phyloP scores from a whole-genome alignment of 2,329 filamentous ascomycete species.

The Aspergillus tubingensis region DNA sequence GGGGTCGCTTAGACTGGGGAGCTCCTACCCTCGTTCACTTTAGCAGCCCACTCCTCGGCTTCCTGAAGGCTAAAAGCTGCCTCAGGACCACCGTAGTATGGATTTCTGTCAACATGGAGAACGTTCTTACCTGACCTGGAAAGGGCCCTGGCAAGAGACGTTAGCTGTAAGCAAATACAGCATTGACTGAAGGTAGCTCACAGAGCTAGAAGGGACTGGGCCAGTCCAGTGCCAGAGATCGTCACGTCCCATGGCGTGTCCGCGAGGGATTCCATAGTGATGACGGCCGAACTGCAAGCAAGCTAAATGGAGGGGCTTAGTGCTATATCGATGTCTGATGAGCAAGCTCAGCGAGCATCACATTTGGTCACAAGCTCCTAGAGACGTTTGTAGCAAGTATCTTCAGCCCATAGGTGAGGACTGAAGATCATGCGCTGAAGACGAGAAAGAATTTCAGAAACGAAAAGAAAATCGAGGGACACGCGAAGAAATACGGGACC shows the following conservation, averaged over 20 bases:
- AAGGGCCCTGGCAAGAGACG: slow-evolving; percentile 71
- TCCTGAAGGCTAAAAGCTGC: slow-evolving; percentile 84
- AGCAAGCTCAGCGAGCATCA: slow-evolving; percentile 26
- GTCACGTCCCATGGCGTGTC: slow-evolving; percentile 78
- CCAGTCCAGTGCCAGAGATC: slow-evolving; percentile 75
- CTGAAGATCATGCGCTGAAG: slow-evolving; percentile 13
- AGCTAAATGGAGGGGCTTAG: slow-evolving; percentile 23
- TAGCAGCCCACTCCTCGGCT: slow-evolving; percentile 70
- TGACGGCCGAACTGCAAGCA: slow-evolving; percentile 17
- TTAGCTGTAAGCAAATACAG: slow-evolving; percentile 50
- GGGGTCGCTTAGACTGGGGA: background rate
- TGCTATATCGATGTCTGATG: slow-evolving; percentile 16
- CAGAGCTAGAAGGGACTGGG: slow-evolving; percentile 79
- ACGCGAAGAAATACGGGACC: slow-evolving; percentile 23
- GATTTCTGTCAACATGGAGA: slow-evolving; percentile 83
- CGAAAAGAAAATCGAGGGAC: slow-evolving; percentile 20
- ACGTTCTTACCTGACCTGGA: slow-evolving; percentile 91
- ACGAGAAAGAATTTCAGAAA: slow-evolving; percentile 8
- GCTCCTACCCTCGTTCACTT: slow-evolving; percentile 42
- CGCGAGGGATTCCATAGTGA: slow-evolving; percentile 69
- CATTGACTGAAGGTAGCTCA: slow-evolving; percentile 44
- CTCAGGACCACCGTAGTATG: slow-evolving; percentile 84
- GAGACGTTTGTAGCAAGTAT: slow-evolving; percentile 14
- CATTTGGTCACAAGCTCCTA: slow-evolving; percentile 20
- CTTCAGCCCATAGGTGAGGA: slow-evolving; percentile 23